phyloP scores from a whole-genome alignment of 1,139 yeast genomes.

The Geotrichum klebahnii region DNA sequence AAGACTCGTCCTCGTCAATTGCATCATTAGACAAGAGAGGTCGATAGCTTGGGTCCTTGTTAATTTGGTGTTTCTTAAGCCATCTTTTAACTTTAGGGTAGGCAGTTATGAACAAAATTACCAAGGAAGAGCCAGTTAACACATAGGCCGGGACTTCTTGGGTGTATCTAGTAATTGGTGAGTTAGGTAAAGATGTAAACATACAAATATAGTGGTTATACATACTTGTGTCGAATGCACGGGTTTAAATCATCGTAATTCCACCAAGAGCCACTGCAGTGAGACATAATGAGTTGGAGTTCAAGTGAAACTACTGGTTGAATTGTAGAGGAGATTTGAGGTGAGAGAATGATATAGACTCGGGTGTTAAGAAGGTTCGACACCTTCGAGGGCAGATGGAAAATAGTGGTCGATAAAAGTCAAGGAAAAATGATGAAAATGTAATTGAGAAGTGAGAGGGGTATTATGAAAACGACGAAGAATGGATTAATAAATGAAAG shows the following conservation, averaged over 20 bases:
- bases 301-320: too few relatives aligned
- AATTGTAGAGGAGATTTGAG: too few relatives aligned
- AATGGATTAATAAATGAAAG: too few relatives aligned
- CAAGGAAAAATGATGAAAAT: too few relatives aligned
- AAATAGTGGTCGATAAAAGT: too few relatives aligned
- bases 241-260: conserved; percentile 32
- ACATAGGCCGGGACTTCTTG: conserved; percentile 29
- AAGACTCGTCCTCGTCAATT: conserved; percentile 8
- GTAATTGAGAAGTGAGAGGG: too few relatives aligned
- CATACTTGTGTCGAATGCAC: conserved; percentile 34
- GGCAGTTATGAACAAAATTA: conserved; percentile 23
- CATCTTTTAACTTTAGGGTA: conserved; percentile 24
- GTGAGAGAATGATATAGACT: too few relatives aligned
- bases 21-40: conserved; percentile 28
- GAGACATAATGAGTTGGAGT: conserved; percentile 18
- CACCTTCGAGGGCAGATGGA: too few relatives aligned
- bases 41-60: conserved; percentile 27
- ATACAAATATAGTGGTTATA: neutral
- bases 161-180: conserved; percentile 29
- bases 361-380: too few relatives aligned
- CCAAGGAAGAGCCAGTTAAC: conserved; percentile 24
- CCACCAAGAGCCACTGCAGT: conserved; percentile 32
- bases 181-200: neutral
- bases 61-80: conserved; percentile 13
- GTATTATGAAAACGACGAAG: too few relatives aligned